phyloP scores from a whole-genome alignment of 352 stramenopile species.

The Phytopythium aichiense region DNA sequence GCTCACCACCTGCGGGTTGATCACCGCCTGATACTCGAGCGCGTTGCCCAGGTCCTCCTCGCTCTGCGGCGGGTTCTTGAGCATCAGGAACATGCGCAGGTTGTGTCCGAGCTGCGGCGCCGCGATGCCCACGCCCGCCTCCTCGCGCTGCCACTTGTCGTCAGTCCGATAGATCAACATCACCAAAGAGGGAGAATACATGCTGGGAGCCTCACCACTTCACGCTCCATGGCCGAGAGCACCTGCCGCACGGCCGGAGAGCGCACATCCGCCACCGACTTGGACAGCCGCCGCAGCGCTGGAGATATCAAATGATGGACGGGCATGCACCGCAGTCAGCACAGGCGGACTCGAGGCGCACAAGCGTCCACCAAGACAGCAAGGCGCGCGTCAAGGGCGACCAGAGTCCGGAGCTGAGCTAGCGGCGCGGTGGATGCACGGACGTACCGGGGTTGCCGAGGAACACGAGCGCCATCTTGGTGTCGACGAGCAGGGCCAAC shows the following conservation, averaged over 20 bases:
- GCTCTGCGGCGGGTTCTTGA: slow-evolving; percentile 56
- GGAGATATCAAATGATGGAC: background rate
- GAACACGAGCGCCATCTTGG: slow-evolving; percentile 57
- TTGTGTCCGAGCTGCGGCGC: slow-evolving; percentile 75
- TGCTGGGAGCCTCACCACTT: slow-evolving; percentile 40
- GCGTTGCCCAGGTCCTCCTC: slow-evolving; percentile 43
- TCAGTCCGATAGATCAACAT: background rate
- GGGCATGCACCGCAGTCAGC: background rate
- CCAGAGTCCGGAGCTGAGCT: background rate
- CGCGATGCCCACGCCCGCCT: slow-evolving; percentile 72
- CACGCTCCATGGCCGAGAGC: slow-evolving; percentile 53
- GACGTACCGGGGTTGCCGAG: slow-evolving; percentile 63
- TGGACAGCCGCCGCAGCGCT: slow-evolving; percentile 72
- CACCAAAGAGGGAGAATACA: background rate
- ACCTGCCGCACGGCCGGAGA: slow-evolving; percentile 42
- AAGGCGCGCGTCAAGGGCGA: background rate
- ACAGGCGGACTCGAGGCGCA: background rate
- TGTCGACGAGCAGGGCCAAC: background rate
- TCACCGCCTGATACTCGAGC: slow-evolving; percentile 68
- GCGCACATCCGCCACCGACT: slow-evolving; percentile 52
- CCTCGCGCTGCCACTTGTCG: slow-evolving; percentile 32
- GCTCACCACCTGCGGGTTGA: slow-evolving; percentile 72
- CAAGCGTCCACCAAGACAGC: background rate
- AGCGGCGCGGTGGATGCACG: background rate
- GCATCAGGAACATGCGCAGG: slow-evolving; percentile 80